Conservation (phyloP, 257 asterid genomes). For the Nicotiana obtusifolia region DNA sequence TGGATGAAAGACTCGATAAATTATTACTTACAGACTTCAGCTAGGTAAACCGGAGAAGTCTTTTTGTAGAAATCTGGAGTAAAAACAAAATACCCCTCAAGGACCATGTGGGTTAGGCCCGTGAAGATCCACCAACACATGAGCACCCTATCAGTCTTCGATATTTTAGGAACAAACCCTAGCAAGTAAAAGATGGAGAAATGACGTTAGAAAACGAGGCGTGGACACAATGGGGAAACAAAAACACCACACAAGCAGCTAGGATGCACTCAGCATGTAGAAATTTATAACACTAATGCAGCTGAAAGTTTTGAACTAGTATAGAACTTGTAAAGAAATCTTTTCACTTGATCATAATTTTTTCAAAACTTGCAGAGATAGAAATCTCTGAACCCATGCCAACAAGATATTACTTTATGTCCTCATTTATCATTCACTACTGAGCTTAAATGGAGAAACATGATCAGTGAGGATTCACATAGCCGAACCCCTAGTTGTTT, state of each 20-base stretch:
- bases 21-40: constrained; percentile 85
- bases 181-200: constrained; percentile 5
- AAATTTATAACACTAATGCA: neutral
- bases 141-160: constrained; percentile 64
- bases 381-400: neutral
- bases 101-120: constrained; percentile 80
- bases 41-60: constrained; percentile 58
- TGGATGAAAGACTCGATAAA: neutral
- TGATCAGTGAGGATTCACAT: too few species aligned
- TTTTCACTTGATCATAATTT: neutral
- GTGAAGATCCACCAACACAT: constrained; percentile 99
- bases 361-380: neutral
- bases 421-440: neutral
- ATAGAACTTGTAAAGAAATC: neutral
- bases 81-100: constrained; percentile 79
- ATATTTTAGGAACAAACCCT: constrained; percentile 56
- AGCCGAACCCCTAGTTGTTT: too few species aligned
- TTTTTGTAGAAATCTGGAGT: constrained; percentile 74
- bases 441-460: too few species aligned
- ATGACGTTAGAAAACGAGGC: neutral
- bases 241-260: neutral
- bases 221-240: neutral
- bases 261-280: neutral
- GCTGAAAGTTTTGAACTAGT: neutral
- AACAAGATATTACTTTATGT: neutral